Percentiles rank a stretch among this genome's conserved stretches.
These are phyloP conservation scores for Oryza meridionalis DNA, from an alignment of 176 grass and related monocot genomes.

Conservation along the genomic window DNA sequence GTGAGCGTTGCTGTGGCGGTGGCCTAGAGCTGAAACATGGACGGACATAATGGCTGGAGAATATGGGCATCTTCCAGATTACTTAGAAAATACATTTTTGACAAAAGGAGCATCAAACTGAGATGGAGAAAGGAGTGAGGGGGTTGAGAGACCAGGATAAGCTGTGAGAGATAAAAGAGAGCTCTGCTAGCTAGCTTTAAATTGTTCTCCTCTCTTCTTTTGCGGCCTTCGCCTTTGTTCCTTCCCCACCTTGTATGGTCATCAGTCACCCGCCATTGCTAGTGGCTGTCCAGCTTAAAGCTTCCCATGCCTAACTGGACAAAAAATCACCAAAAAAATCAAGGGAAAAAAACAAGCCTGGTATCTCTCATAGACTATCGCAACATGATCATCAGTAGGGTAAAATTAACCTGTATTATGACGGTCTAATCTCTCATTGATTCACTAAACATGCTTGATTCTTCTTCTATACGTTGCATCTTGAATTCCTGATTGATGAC, in stretches of 20 bases:
- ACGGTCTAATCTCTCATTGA: constrained; percentile 10
- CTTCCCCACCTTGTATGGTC: constrained; percentile 67
- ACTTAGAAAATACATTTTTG: constrained; percentile 36
- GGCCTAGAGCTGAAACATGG: not conserved
- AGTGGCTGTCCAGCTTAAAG: constrained; percentile 70
- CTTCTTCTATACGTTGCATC: not conserved
- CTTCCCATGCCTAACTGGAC: constrained; percentile 40
- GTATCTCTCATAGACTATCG: constrained; percentile 20
- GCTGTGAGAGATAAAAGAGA: constrained; percentile 9
- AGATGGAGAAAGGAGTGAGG: constrained; percentile 19
- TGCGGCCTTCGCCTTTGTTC: constrained; percentile 58
- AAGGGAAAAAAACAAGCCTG: constrained; percentile 1
- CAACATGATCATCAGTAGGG: too few relatives aligned
- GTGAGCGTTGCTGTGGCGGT: not conserved
- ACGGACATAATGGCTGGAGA: constrained; percentile 35
- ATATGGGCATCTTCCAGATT: constrained; percentile 35
- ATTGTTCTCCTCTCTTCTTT: constrained; percentile 65
- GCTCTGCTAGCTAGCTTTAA: constrained; percentile 44
- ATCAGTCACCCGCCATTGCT: constrained; percentile 36
- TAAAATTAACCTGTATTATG: too few relatives aligned
- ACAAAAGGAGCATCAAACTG: constrained; percentile 33
- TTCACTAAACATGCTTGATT: not conserved
- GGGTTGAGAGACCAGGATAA: constrained; percentile 25
- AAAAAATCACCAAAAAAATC: constrained; percentile 26
- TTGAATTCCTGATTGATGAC: not conserved